Evolutionary conservation across 441 rosid genomes (phyloP), one percentile per base, ranked within the genome.

Genomic region (Syzygium malaccense): DNA sequence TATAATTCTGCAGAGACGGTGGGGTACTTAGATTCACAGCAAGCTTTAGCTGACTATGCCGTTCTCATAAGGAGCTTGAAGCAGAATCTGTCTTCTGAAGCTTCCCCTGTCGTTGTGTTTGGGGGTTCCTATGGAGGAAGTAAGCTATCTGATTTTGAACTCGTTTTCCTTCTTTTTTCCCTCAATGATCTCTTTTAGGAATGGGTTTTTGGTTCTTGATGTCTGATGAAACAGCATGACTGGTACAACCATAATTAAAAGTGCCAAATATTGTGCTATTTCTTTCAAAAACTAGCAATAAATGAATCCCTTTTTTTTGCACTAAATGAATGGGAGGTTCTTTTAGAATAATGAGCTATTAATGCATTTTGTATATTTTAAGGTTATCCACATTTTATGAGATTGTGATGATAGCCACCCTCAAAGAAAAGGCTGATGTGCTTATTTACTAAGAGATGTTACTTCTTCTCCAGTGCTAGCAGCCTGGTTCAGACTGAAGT

Each of bases 51-150:
- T 90, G 98, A 95, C 92, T 95, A 87, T 92, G 96, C 96, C 23
- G 90, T 94, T 88, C 49, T 96, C 78, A 94, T 95, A 84, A 93
- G 94, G 91, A 95, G 94, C 92, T 92, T 95, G 93, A 96, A 96
- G 94, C 94, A 93, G 79, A 95, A 95, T 78, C 93, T 96, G 83
- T 93, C 96, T 45, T 93, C 96, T 15, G 96, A 95, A 88, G 91
- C 93, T 58, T 95, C 98, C 8, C 96, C 98, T 25, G 97, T 95
- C n/a, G 94, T 96, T 87, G 96, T 94, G 92, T 95, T 96, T 86
- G 98, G 97, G 87, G 97, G 96, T 66, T 96, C 98, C 86, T 96
- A 95, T 91, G 98, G 98, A 89, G 98, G 97, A 94, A 95, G 98
- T 95, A 92, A 91, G 92, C 79, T 85, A 56, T 54, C 85, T 66